Evolutionary conservation across 2,329 filamentous ascomycete genomes (phyloP), one percentile per base, ranked within the genome.

Genomic region (Xylaria sp.): DNA sequence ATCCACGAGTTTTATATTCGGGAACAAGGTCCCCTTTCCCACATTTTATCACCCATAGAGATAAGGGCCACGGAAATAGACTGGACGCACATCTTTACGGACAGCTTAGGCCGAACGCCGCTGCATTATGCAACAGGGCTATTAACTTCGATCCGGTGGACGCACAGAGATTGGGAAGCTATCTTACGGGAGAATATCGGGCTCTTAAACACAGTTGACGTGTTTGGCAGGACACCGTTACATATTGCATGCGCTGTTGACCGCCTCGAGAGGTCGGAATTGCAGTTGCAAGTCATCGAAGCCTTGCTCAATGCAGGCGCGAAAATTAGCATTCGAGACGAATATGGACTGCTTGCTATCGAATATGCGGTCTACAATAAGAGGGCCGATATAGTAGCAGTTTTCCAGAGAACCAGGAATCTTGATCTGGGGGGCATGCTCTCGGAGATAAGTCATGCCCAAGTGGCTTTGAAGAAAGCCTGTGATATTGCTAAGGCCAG

Each of bases 271-370:
- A 9, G 10, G 0, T 2, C 13, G n/a, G 31, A 18, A 3, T 3
- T 12, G 31, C 58, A 51, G n/a, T 15, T 49, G 10, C 6, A 23
- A 9, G 12, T 61, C 9, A 52, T 61, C 10, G 10, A 12, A 7
- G 18, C n/a, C 1, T 41, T 61, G 28, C n/a, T 61, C 6, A 13
- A 15, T 4, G 18, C 46, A 6, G 13, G 23, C 9, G 46, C 46
- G 12, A 25, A 39, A 8, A 39, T 39, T 6, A 25, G 23, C 8
- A 41, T 51, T 25, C 46, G 28, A 36, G 46, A 61, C 43, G 10
- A n/a, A 28, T 61, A 61, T 33, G 58, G 58, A 18, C 25, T 41
- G 31, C 13, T 61, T 18, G 46, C 58, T 2, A 51, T 61, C 20
- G 58, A 61, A 25, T 51, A 61, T 23, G 48, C 58, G 4, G n/a